Evolutionary conservation across 1,284 basidiomycete species (phyloP), one percentile per base, ranked within the genome.

Genomic region (Rhodotorula mucilaginosa): DNA sequence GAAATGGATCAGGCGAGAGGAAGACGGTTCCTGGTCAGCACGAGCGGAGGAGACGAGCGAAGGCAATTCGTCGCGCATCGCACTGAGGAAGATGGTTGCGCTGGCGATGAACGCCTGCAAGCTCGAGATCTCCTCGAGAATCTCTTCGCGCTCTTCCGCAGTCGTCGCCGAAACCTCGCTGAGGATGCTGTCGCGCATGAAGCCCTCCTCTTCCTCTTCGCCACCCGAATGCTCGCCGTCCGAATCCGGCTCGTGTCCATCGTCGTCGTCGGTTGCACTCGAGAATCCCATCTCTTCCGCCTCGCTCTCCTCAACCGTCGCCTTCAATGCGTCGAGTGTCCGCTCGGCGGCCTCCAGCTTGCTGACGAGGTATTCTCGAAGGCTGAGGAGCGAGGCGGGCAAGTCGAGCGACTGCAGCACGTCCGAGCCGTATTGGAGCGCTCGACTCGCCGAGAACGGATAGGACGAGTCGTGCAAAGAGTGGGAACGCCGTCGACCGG

Each of bases 401-500:
- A 76, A 49, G 49, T 76, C 74, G 44, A 75, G 66, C 58, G 68
- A 70, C 16, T 72, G 58, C 48, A 76, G 66, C 16, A 74, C 68
- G 16, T 58, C 47, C 44, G 74, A 76, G 10, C 68, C 66, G 52
- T 70, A 70, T 16, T 26, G 34, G 62, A 73, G 46, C 2, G 71
- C 68, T 8, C 62, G 29, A 2, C 23, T 19, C 16, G 48, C n/a
- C 7, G 61, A 18, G 21, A 49, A 21, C 2, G 44, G 16, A 8
- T 51, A n/a, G 31, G 39, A 21, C 15, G 61, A 49, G n/a, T 46
- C 46, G 62, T 69, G 47, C 46, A 71, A 59, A 0, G 67, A 71
- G 31, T 65, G 54, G 5, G 73, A 61, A 13, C 69, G 73, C 1
- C 67, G 64, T 46, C 49, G 67, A 10, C n/a, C n/a, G 13, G 48